Percentiles rank a stretch among this genome's conserved stretches.
Evolutionary conservation across 2,329 filamentous ascomycete genomes (phyloP).

Genomic region (Colletotrichum sp.): DNA sequence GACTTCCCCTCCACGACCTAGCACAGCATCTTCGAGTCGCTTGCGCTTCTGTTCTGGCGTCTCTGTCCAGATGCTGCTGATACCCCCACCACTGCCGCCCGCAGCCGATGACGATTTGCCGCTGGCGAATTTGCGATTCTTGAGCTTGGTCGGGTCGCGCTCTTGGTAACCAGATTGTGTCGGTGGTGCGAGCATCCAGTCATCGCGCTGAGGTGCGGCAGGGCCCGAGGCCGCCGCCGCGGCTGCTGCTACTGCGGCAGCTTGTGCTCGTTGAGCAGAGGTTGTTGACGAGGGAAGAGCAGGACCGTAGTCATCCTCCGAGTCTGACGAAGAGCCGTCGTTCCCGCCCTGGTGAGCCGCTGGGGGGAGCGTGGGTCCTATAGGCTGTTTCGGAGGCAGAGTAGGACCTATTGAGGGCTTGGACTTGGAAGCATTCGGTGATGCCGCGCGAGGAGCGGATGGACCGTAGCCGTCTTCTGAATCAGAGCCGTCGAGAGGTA

Average conservation of each 20-base stretch:
- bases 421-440: conserved; percentile 16
- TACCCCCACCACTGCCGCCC: conserved; percentile 32
- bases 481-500: conserved; percentile 39
- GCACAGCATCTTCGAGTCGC: conserved; percentile 79
- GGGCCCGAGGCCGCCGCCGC: conserved; percentile 31
- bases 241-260: conserved; percentile 38
- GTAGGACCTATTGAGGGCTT: conserved; percentile 29
- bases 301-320: conserved; percentile 64
- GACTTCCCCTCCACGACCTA: conserved; percentile 64
- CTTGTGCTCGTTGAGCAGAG: conserved; percentile 31
- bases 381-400: conserved; percentile 33
- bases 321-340: conserved; percentile 40
- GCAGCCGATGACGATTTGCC: conserved; percentile 40
- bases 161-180: conserved; percentile 57
- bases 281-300: conserved; percentile 53
- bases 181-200: conserved; percentile 82
- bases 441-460: conserved; percentile 19
- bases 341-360: conserved; percentile 36
- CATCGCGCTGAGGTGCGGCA: conserved; percentile 71
- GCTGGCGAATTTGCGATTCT: conserved; percentile 82
- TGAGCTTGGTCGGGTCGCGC: conserved; percentile 83
- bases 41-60: conserved; percentile 87
- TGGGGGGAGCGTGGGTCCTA: conserved; percentile 49
- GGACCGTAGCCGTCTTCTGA: conserved; percentile 37
- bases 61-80: conserved; percentile 85